Evolutionary conservation across 179 eudicot species (phyloP).

Genomic region (Monotropa hypopitys): DNA sequence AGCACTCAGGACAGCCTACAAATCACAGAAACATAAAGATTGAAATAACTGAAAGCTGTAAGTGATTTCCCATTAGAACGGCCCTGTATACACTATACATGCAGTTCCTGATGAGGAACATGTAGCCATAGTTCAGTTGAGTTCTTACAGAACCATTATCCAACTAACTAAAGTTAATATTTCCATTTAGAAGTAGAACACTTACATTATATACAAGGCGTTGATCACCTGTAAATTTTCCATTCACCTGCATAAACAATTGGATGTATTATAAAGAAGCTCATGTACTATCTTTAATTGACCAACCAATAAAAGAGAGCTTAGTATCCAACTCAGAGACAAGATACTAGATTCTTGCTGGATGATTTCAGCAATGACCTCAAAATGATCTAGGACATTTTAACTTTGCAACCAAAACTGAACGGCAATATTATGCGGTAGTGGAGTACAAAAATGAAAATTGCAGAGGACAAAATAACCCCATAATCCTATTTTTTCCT

Average conservation of each 20-base stretch:
- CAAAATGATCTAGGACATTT: not conserved
- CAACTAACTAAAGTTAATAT: not conserved
- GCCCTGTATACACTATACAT: not conserved
- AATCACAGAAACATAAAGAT: constrained; percentile 8
- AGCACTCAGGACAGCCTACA: constrained; percentile 91
- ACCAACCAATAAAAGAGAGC: not conserved
- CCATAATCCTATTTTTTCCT: not conserved
- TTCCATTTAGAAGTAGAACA: constrained; percentile 2
- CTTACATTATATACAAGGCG: constrained; percentile 79
- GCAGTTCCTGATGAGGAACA: not conserved
- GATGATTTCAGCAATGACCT: not conserved
- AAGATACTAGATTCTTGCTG: not conserved
- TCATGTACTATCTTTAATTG: not conserved
- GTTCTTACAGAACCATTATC: not conserved
- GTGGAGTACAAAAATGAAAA: not conserved
- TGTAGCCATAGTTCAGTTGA: not conserved
- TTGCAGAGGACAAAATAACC: not conserved
- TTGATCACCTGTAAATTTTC: constrained; percentile 75
- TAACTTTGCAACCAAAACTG: not conserved
- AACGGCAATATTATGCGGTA: not conserved
- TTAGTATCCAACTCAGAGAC: not conserved
- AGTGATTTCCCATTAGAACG: not conserved
- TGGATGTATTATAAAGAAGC: not conserved
- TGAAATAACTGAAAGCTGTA: not conserved
- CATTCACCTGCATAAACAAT: constrained; percentile 66